Evolutionary conservation across 2,329 filamentous ascomycete genomes (phyloP).

Genomic region (Aspergillus pseudoglaucus): DNA sequence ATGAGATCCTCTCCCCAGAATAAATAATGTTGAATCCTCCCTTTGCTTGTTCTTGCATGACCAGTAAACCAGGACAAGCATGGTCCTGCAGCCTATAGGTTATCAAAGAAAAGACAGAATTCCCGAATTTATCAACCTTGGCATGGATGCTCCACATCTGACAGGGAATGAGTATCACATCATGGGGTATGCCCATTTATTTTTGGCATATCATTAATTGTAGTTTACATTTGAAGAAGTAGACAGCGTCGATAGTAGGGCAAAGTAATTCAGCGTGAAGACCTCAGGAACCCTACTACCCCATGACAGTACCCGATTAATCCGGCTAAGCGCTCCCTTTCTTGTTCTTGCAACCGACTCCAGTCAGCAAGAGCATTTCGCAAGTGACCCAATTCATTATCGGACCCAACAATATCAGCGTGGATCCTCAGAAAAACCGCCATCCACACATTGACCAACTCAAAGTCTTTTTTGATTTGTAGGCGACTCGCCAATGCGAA

Average conservation of each 20-base stretch:
- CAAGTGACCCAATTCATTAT: conserved; percentile 46
- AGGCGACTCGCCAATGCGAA: conserved; percentile 69
- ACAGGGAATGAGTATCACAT: no score
- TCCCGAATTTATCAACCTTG: no score
- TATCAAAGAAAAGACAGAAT: no score
- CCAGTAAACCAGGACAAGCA: no score
- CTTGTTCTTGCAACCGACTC: conserved; percentile 65
- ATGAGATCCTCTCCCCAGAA: background rate
- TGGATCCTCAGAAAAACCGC: conserved; percentile 82
- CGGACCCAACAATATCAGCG: conserved; percentile 50
- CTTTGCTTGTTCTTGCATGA: no score
- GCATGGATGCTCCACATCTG: no score
- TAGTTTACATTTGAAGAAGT: no score
- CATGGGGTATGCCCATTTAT: no score
- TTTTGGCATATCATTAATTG: no score
- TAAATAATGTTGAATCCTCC: background rate
- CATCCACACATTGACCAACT: conserved; percentile 97
- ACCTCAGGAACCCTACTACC: conserved; percentile 74
- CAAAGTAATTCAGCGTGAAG: conserved; percentile 31
- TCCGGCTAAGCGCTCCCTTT: conserved; percentile 63
- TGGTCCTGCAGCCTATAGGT: no score
- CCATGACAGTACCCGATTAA: conserved; percentile 84
- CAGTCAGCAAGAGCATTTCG: conserved; percentile 59
- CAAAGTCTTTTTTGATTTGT: conserved; percentile 69
- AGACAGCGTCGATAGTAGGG: no score